A percentile compares a stretch with the other conserved stretches of the same genome.
Conservation (phyloP, 2,329 filamentous ascomycete species). For the Aspergillus eucalypticola region DNA sequence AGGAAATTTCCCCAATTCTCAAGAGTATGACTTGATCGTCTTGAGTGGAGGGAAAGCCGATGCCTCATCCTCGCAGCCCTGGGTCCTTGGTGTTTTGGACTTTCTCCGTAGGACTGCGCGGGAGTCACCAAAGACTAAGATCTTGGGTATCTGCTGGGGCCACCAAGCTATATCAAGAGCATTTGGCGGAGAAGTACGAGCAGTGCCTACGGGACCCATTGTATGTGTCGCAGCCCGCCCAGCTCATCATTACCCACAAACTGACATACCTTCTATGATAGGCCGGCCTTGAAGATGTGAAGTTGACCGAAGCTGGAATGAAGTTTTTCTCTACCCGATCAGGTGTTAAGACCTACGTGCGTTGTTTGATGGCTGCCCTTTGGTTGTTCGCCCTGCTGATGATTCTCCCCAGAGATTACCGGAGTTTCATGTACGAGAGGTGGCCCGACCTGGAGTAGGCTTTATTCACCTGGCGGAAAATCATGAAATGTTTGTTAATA, state of each 20-base stretch:
- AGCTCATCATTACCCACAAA: not conserved
- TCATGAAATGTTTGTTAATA: conserved; percentile 44
- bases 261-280: conserved; percentile 23
- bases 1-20: conserved; percentile 25
- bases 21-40: conserved; percentile 41
- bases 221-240: not conserved
- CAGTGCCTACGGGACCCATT: conserved; percentile 31
- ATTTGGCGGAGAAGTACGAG: conserved; percentile 37
- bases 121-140: conserved; percentile 33
- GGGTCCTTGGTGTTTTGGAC: conserved; percentile 46
- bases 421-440: conserved; percentile 47
- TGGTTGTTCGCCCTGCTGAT: not conserved
- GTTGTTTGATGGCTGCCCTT: not conserved
- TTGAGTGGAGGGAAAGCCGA: conserved; percentile 47
- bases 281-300: conserved; percentile 34
- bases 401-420: conserved; percentile 32
- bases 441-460: conserved; percentile 34
- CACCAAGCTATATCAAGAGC: conserved; percentile 46
- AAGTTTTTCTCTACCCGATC: conserved; percentile 40
- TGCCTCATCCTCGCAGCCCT: conserved; percentile 37
- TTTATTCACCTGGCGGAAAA: conserved; percentile 40
- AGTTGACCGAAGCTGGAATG: conserved; percentile 41
- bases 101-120: conserved; percentile 40
- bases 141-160: conserved; percentile 48
- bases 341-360: not conserved